Percentiles rank a stretch among this genome's conserved stretches.
These are phyloP conservation scores for Ziziphus jujuba DNA, from an alignment of 306 rosid genomes.

Conservation along the genomic window DNA sequence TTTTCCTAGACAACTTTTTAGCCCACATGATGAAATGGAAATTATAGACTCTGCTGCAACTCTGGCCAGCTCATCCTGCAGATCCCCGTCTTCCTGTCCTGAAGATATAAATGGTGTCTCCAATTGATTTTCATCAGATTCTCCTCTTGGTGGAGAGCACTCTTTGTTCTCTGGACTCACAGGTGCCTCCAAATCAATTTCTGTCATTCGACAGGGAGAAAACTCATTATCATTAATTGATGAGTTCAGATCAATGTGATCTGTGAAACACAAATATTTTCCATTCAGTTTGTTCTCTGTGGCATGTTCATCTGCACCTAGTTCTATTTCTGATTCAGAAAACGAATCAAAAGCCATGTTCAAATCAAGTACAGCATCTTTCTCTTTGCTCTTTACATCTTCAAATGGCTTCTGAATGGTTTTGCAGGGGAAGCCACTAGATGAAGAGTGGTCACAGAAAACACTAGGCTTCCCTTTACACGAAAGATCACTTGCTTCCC, in stretches of 20 bases:
- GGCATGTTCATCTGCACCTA: slow-evolving; percentile 26
- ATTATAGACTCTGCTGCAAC: slow-evolving; percentile 69
- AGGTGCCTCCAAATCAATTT: slow-evolving; percentile 60
- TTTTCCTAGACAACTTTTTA: slow-evolving; percentile 18
- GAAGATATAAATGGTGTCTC: slow-evolving; percentile 35
- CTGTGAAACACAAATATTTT: slow-evolving; percentile 28
- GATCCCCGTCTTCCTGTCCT: slow-evolving; percentile 36
- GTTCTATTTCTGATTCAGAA: slow-evolving; percentile 23
- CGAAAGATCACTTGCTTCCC: slow-evolving; percentile 26
- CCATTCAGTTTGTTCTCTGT: slow-evolving; percentile 26
- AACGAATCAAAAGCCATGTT: slow-evolving; percentile 24
- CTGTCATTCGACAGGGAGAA: slow-evolving; percentile 18
- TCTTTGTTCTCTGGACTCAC: slow-evolving; percentile 70
- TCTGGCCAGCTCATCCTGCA: slow-evolving; percentile 40
- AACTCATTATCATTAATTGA: slow-evolving; percentile 43
- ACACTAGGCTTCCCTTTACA: slow-evolving; percentile 17
- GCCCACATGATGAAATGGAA: slow-evolving; percentile 51
- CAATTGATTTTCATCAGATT: slow-evolving; percentile 53
- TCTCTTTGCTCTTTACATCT: slow-evolving; percentile 29
- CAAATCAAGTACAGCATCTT: slow-evolving; percentile 25
- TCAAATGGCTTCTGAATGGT: slow-evolving; percentile 19
- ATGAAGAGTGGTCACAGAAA: slow-evolving; percentile 22
- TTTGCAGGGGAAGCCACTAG: slow-evolving; percentile 23
- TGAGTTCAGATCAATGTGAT: slow-evolving; percentile 62
- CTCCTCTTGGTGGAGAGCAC: slow-evolving; percentile 70